A percentile compares a stretch with the other conserved stretches of the same genome.
Evolutionary conservation across 306 rosid genomes (phyloP).

Genomic region (Neltuma alba): DNA sequence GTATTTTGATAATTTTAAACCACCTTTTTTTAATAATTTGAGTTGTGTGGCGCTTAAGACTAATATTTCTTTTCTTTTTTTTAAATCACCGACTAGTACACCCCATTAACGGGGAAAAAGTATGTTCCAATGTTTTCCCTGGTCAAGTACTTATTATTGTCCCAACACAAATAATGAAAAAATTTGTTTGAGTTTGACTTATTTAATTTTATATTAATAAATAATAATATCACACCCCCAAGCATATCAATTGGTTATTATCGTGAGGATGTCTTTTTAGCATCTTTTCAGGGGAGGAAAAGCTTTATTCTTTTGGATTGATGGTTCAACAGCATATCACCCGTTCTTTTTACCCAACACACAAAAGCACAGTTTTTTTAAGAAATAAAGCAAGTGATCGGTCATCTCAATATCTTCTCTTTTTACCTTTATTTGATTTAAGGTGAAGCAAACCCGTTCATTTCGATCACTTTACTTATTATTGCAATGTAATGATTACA

Average conservation of each 20-base stretch:
- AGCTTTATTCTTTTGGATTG: constrained; percentile 3
- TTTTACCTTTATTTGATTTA: constrained; percentile 7
- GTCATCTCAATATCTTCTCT: constrained; percentile 8
- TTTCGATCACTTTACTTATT: constrained; percentile 10
- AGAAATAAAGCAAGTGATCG: not conserved
- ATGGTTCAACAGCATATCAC: constrained; percentile 27
- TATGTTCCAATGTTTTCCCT: not conserved
- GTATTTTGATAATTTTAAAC: no score
- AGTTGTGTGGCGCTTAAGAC: not conserved
- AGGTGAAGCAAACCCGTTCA: constrained; percentile 25
- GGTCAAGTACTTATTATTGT: not conserved
- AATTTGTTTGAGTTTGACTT: not conserved
- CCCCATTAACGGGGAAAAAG: not conserved
- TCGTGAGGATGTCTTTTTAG: constrained; percentile 1
- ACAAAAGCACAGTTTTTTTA: constrained; percentile 6
- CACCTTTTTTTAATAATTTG: not conserved
- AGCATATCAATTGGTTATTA: not conserved
- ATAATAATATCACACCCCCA: not conserved
- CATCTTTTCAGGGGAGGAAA: constrained; percentile 22
- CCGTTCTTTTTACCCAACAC: constrained; percentile 1
- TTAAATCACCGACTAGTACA: not conserved
- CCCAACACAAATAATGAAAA: not conserved
- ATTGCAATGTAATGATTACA: not conserved
- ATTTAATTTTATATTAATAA: not conserved
- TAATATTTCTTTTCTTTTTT: not conserved